These are phyloP conservation scores for Cordyceps militaris DNA, from an alignment of 2,329 filamentous ascomycete species.

Conservation along the genomic window DNA sequence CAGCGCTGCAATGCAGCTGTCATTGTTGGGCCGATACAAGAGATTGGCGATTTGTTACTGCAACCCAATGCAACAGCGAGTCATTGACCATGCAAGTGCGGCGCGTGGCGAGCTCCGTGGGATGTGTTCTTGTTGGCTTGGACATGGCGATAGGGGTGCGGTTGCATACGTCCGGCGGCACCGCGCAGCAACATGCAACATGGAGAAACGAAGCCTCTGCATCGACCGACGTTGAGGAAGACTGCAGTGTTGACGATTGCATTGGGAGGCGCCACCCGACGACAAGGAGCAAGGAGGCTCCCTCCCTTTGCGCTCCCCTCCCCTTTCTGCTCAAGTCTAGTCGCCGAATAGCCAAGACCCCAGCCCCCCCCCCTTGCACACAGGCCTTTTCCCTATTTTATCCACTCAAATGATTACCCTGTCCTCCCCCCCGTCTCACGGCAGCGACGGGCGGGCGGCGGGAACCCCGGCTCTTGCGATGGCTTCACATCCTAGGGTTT, in stretches of 20 bases:
- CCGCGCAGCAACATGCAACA: no score
- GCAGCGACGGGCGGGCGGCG: not conserved
- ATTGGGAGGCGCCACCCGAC: not conserved
- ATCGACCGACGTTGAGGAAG: no score
- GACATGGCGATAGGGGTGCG: not conserved
- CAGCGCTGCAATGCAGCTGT: not conserved
- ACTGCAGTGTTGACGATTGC: no score
- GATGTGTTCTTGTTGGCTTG: not conserved
- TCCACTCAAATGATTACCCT: not conserved
- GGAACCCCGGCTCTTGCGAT: conserved; percentile 1
- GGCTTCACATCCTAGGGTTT: conserved; percentile 4
- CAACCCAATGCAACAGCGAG: not conserved
- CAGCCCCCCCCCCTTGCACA: not conserved
- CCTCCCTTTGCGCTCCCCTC: not conserved
- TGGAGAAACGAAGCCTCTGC: no score
- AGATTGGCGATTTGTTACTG: conserved; percentile 2
- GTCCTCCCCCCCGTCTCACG: not conserved
- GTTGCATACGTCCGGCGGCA: not conserved
- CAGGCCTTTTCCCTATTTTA: not conserved
- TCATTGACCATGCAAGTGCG: conserved; percentile 2
- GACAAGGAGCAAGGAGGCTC: not conserved
- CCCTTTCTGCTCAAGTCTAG: not conserved
- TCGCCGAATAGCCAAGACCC: not conserved
- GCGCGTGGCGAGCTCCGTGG: not conserved
- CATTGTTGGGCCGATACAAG: not conserved